Evolutionary conservation across 108 stramenopile species (phyloP).

Genomic region (Cyclotella cryptica): DNA sequence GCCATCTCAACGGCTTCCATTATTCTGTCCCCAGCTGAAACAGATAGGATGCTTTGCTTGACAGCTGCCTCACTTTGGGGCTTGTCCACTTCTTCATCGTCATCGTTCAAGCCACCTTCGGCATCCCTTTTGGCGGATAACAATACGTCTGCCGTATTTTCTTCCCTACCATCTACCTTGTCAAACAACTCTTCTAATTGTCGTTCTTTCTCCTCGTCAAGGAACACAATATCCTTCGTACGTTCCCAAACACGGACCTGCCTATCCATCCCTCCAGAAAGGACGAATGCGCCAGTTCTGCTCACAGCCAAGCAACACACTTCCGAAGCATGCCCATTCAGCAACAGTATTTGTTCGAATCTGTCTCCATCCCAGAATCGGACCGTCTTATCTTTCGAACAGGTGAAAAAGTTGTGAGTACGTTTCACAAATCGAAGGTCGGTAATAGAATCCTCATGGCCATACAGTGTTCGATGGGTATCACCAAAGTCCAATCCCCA

Average conservation of each 20-base stretch:
- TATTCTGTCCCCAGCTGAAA: slow-evolving; percentile 93
- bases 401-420: slow-evolving; percentile 97
- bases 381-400: slow-evolving; percentile 93
- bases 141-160: slow-evolving; percentile 61
- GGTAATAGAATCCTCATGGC: slow-evolving; percentile 97
- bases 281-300: slow-evolving; percentile 86
- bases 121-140: slow-evolving; percentile 47
- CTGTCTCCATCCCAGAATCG: slow-evolving; percentile 98
- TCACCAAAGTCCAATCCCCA: slow-evolving; percentile 99
- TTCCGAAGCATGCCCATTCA: slow-evolving; percentile 90
- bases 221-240: slow-evolving; percentile 95
- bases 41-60: slow-evolving; percentile 80
- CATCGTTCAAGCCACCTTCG: slow-evolving; percentile 56
- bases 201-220: slow-evolving; percentile 96
- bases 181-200: slow-evolving; percentile 93
- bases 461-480: slow-evolving; percentile 95
- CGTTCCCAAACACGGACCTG: slow-evolving; percentile 97
- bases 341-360: slow-evolving; percentile 93
- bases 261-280: slow-evolving; percentile 93
- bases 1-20: slow-evolving; percentile 94
- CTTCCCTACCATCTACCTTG: slow-evolving; percentile 66
- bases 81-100: slow-evolving; percentile 57
- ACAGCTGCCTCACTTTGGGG: slow-evolving; percentile 91
- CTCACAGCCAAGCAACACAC: slow-evolving; percentile 90
- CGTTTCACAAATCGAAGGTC: slow-evolving; percentile 84